phyloP scores from a whole-genome alignment of 805 yeast genomes.

The Candida hispaniensis region DNA sequence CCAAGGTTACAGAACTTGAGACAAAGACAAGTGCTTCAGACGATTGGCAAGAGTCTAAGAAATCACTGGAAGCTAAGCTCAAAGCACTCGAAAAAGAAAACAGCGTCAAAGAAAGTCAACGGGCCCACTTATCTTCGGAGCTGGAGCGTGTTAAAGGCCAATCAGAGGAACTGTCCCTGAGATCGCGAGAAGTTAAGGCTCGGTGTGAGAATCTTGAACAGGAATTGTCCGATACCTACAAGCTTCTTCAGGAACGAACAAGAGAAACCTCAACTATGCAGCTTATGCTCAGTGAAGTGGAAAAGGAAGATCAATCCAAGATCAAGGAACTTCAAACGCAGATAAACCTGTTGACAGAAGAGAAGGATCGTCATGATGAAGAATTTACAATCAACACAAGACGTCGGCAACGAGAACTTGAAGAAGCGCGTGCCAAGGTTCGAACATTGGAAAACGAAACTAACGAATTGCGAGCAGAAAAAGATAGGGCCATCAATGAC shows the following conservation, averaged over 20 bases:
- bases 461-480: constrained; percentile 31
- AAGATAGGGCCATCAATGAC: constrained; percentile 20
- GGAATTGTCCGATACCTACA: constrained; percentile 66
- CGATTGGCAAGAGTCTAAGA: constrained; percentile 5
- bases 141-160: constrained; percentile 22
- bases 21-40: constrained; percentile 6
- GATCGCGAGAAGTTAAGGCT: constrained; percentile 51
- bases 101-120: constrained; percentile 8
- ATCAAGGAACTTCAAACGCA: constrained; percentile 47
- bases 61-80: constrained; percentile 7
- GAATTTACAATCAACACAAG: constrained; percentile 40
- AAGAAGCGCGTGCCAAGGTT: constrained; percentile 42
- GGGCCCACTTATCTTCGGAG: constrained; percentile 5
- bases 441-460: constrained; percentile 33
- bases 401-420: constrained; percentile 54
- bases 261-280: constrained; percentile 69
- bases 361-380: constrained; percentile 48
- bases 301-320: constrained; percentile 43
- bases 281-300: constrained; percentile 55
- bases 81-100: constrained; percentile 4
- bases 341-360: constrained; percentile 44
- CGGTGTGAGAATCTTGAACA: constrained; percentile 63
- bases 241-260: constrained; percentile 65
- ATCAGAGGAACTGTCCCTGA: constrained; percentile 36
- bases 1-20: constrained; percentile 4